Conservation (phyloP, 2,329 filamentous ascomycete species). For the Monilinia laxa region DNA sequence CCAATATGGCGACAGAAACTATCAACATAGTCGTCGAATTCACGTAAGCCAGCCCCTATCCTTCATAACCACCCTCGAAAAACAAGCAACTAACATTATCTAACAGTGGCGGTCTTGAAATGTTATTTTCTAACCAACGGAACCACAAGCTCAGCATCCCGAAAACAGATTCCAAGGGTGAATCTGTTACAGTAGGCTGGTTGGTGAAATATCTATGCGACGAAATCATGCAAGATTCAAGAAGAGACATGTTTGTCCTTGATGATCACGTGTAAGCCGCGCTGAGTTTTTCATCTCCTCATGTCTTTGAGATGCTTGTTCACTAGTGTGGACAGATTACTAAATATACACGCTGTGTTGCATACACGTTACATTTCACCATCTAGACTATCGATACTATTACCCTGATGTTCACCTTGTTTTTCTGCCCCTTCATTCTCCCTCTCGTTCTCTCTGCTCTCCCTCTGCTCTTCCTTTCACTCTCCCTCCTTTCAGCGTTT, state of each 20-base stretch:
- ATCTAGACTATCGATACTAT: neutral
- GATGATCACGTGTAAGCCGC: conserved; percentile 77
- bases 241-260: conserved; percentile 86
- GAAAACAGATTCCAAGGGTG: conserved; percentile 56
- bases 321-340: neutral
- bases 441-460: neutral
- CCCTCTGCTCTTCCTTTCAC: neutral
- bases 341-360: neutral
- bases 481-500: too few species aligned
- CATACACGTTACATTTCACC: neutral
- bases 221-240: conserved; percentile 78
- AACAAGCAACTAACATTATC: conserved; percentile 7
- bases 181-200: conserved; percentile 66
- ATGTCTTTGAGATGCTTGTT: conserved; percentile 14
- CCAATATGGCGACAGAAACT: conserved; percentile 36
- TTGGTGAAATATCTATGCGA: conserved; percentile 78
- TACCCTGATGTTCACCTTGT: conserved; percentile 21
- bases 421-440: neutral
- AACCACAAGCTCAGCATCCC: conserved; percentile 72
- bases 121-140: conserved; percentile 83
- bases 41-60: conserved; percentile 38
- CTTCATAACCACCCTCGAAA: too few species aligned
- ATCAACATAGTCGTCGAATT: conserved; percentile 72
- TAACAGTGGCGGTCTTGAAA: conserved; percentile 81
- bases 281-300: conserved; percentile 28